Base-by-base conservation (phyloP, 192 early-diverging fungal genomes). In the Rhizophagus clarus region DNA sequence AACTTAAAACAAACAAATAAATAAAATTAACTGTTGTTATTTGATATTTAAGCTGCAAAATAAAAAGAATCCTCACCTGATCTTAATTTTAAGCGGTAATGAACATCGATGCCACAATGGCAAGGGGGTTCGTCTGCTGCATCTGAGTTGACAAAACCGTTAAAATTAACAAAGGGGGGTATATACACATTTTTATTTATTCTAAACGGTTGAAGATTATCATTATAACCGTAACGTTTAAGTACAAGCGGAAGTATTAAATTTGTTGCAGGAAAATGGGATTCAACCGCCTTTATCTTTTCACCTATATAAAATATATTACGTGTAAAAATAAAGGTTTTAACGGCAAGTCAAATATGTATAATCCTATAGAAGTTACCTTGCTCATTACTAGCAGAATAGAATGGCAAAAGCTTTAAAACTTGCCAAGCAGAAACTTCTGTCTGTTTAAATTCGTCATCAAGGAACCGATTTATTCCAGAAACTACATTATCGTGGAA, bases 351-450 rank as follows among this genome's bases (percentile, higher is more conserved):
- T 56, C 51, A 56, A 56, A 56, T 56, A 56, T 2, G 7, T 7
- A 34, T 3, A 10, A 10, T 61, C 17, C 28, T 28, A 64, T 64
- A 0, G 22, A n/a, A 34, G 0, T 60, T 62, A 76, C 74, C 91
- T 77, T 87, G 85, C 77, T 94, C 92, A 85, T 90, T 94, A 60
- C 86, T 85, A 20, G 89, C 89, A 20, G 88, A 90, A 76, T 94
- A 94, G 79, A 94, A 94, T 1, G 92, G 92, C 10, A 91, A 80
- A 31, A 94, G 81, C 51, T 92, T 88, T 42, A 94, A 74, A 12
- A 92, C 87, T 75, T 92, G 90, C 92, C 92, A 94, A 14, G 92
- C 92, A 49, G 89, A 88, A 4, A 91, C 91, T 22, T 83, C 86
- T 10, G 64, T 31, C 3, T 70, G 68, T n/a, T 26, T 11, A 12